Base-by-base conservation (phyloP, 176 grass and related monocot species). In the Eleusine indica region DNA sequence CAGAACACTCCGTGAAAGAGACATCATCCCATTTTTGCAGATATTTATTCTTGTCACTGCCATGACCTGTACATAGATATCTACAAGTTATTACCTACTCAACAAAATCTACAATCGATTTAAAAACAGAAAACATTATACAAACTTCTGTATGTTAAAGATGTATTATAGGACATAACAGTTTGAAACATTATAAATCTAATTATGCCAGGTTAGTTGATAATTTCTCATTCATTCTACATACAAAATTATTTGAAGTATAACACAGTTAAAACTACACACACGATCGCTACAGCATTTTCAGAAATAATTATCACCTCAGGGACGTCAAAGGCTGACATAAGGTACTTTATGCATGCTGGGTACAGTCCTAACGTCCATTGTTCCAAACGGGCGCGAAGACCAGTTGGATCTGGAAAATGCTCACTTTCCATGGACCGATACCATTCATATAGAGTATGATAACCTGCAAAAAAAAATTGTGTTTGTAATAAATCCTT, bases 311-410 rank as follows among this genome's bases (percentile, higher is more conserved):
- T 83, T 62, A 76, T 78, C 57, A 98, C 96, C 96, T 95, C 93
- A 42, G 92, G 92, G 76, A 94, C 88, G 57, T 94, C 96, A 87
- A 98, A 95, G 67, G 96, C 96, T 44, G 96, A 95, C 96, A 98
- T 98, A 84, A 95, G 96, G 58, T 98, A 98, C 79, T 98, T 98
- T 89, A 98, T 93, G 75, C 96, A 95, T 79, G 93, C 96, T 49
- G 96, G 96, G 74, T 98, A 98, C 52, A 98, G 83, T 70, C 96
- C 93, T 82, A 95, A 85, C 38, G 91, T 98, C 96, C 96, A 98
- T 85, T 95, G 93, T 67, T 98, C 96, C 71, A 98, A 80, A 74
- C 96, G 93, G 78, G 85, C 72, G 73, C 93, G 86, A 54, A 98
- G 89, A 70, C 93, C 91, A 39, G 89, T 98, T 68, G 96, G 93